Evolutionary conservation across 768 basidiomycete genomes (phyloP), one percentile per base, ranked within the genome.

Genomic region (Mrakia frigida): DNA sequence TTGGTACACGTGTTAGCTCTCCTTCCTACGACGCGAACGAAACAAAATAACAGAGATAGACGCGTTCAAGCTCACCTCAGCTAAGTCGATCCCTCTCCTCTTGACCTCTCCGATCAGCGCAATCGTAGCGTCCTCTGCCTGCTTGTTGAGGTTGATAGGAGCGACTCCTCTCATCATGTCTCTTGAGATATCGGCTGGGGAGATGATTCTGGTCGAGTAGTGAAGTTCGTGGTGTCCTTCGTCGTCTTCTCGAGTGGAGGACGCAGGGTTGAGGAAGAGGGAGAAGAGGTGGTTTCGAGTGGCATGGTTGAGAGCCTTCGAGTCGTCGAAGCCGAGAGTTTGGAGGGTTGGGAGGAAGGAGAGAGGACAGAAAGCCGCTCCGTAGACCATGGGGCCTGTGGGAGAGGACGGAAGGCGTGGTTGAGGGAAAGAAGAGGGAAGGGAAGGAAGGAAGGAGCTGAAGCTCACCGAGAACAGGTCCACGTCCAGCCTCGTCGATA

Each of bases 401-500:
- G 71, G 41, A 41, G 63, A 37, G 23, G 28, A 14, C 0, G 13
- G 10, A 39, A 25, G 43, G 52, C 18, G 14, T n/a, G 7, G 3
- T 6, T 21, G 5, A 33, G 74, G 3, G 70, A 18, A 14, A 21
- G 21, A 25, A 37, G 50, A 31, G 35, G 6, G 28, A n/a, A 43
- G 11, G 39, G 5, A 28, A n/a, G 18, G 21, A 31, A 33, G 43
- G 18, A 25, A 18, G 14, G 28, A 41, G 65, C 41, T 41, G 46
- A 25, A 25, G 33, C 52, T 18, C 35, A 84, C 95, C 96, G 0
- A 99, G 86, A 1, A 96, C 96, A 31, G 96, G 97, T 0, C 97
- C 97, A 74, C 97, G 87, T 0, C 97, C 97, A 0, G 97, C 97
- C 82, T 99, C 97, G 83, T 99, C 97, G n/a, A 99, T 94, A 33